Percentiles rank a stretch among this genome's conserved stretches.
Evolutionary conservation across 1,284 basidiomycete genomes (phyloP).

Genomic region (Coriolopsis trogii): DNA sequence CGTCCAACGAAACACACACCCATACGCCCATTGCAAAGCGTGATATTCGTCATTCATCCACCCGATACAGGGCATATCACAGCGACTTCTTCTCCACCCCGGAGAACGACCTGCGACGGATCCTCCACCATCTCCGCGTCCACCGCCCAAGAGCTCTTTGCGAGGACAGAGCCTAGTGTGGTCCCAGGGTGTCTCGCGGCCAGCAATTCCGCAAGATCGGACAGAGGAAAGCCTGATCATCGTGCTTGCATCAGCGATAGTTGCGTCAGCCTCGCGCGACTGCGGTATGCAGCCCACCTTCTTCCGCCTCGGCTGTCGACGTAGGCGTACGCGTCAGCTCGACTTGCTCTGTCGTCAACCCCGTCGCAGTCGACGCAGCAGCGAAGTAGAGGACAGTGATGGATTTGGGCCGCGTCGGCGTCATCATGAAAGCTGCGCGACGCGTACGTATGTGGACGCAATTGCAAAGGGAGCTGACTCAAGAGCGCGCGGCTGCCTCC

Average conservation of each 20-base stretch:
- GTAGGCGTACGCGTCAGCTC: slow-evolving; percentile 37
- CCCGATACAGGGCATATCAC: slow-evolving; percentile 85
- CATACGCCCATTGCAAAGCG: no score
- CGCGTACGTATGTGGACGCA: no score
- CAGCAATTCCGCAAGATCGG: slow-evolving; percentile 53
- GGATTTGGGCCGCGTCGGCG: no score
- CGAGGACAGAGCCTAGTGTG: slow-evolving; percentile 53
- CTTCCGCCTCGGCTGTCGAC: slow-evolving; percentile 5
- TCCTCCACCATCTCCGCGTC: slow-evolving; percentile 80
- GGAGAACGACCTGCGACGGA: slow-evolving; percentile 48
- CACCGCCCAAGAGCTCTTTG: slow-evolving; percentile 74
- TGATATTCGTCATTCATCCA: slow-evolving; percentile 44
- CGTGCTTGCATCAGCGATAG: no score
- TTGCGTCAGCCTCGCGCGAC: no score
- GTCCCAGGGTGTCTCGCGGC: slow-evolving; percentile 53
- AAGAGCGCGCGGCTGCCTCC: neutral
- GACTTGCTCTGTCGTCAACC: slow-evolving; percentile 53
- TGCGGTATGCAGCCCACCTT: no score
- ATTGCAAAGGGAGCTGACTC: no score
- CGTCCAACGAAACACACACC: no score
- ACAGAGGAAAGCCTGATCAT: slow-evolving; percentile 49
- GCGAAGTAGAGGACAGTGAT: slow-evolving; percentile 83
- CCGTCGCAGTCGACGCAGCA: slow-evolving; percentile 70
- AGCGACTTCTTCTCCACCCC: slow-evolving; percentile 77
- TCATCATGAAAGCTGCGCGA: no score